Base-by-base conservation (phyloP, 352 stramenopile genomes). In the Globisporangium canariense region DNA sequence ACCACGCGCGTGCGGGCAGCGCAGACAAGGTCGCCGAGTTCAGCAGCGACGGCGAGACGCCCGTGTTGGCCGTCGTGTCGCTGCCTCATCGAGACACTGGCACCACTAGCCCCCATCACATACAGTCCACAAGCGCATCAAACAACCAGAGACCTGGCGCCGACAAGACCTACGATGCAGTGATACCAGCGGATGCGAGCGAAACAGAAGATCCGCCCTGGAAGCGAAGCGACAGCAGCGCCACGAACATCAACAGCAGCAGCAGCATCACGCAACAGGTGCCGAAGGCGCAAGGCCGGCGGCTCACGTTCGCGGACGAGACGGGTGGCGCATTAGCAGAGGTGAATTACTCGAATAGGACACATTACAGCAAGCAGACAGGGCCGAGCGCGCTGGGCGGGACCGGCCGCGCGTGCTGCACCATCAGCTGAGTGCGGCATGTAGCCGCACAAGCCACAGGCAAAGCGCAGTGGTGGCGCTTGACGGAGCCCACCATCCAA, bases 351-450 rank as follows among this genome's bases (percentile, higher is more conserved):
- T 92, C 83, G 11, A 86, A 77, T 66, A 68, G 81, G 65, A 90
- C 80, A 55, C 84, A 93, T 56, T 93, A 93, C 71, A 91, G 82
- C 73, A 93, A 93, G 52, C 82, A 91, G 60, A 60, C 69, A n/a
- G 62, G 68, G 13, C 67, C 70, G 1, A 68, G 80, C 8, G 40
- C 63, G 0, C 56, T 86, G 5, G 65, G 72, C 36, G 74, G 71
- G 18, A 13, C 67, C 5, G 59, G 62, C 3, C 72, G 71, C 38
- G 73, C 51, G 4, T 88, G 78, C 59, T 88, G 78, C 56, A 60
- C 72, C 38, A 82, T 88, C 63, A 82, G 75, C 66, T 88, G 18
- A 49, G 34, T 10, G 38, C 38, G 25, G 1, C 16, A 7, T 13
- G 36, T 13, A 41, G 41, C 1, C 41, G 8, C 41, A 47, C 36